Evolutionary conservation across 1,139 yeast species (phyloP).

Genomic region (Hemisphaericaspora xylanilytica): DNA sequence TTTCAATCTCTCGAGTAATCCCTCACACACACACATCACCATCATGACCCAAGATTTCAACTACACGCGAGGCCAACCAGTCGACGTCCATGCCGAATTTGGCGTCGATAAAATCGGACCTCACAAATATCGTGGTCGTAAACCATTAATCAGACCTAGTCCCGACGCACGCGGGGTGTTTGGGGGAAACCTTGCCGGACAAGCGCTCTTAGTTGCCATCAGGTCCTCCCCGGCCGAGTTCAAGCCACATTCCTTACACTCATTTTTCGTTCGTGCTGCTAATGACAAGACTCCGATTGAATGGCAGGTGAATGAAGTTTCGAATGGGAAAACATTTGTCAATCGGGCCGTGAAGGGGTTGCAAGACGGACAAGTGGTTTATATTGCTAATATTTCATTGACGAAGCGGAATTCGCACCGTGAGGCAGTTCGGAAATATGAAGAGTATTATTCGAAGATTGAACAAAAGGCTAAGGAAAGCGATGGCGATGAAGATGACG

Average conservation of each 20-base stretch:
- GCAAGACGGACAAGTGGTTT: conserved; percentile 51
- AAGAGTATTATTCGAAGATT: conserved; percentile 20
- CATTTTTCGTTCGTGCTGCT: conserved; percentile 31
- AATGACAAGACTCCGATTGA: conserved; percentile 20
- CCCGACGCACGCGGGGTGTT: conserved; percentile 29
- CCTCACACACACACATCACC: not conserved
- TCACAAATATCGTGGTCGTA: conserved; percentile 21
- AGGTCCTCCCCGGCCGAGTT: conserved; percentile 27
- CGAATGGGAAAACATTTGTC: conserved; percentile 58
- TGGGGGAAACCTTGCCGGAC: conserved; percentile 39
- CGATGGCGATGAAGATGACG: conserved; percentile 26
- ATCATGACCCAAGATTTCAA: conserved; percentile 1
- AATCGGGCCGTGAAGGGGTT: conserved; percentile 58
- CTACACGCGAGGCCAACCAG: conserved; percentile 12
- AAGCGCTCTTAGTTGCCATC: conserved; percentile 36
- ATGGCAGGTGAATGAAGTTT: conserved; percentile 36
- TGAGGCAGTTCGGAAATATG: conserved; percentile 23
- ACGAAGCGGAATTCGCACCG: conserved; percentile 32
- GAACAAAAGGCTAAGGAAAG: conserved; percentile 15
- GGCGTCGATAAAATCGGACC: conserved; percentile 23
- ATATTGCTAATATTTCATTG: conserved; percentile 54
- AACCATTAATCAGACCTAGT: conserved; percentile 27
- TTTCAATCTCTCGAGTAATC: too few relatives aligned
- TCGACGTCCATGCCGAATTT: conserved; percentile 18
- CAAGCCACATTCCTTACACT: conserved; percentile 37